phyloP scores from a whole-genome alignment of 352 stramenopile species.

The Phytophthora crassamura region DNA sequence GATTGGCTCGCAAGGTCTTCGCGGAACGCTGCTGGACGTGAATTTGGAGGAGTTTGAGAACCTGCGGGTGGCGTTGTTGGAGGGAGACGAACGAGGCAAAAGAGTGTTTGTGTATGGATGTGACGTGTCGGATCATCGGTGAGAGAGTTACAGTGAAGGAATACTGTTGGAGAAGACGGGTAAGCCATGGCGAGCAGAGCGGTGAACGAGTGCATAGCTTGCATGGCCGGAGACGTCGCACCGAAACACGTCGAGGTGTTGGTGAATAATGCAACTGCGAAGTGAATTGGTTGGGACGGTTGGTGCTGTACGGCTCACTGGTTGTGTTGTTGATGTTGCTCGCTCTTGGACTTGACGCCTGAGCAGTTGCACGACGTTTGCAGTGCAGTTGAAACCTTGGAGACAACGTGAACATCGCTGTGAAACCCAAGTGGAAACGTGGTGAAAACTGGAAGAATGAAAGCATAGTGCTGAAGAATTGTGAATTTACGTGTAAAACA shows the following conservation, averaged over 20 bases:
- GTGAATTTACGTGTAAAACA: too few species aligned
- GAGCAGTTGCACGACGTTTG: constrained; percentile 61
- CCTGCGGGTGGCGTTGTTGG: constrained; percentile 31
- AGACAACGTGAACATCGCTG: too few species aligned
- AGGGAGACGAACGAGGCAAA: not conserved
- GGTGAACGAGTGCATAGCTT: constrained; percentile 41
- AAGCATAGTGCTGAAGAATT: too few species aligned
- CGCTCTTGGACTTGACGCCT: constrained; percentile 47
- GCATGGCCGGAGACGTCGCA: constrained; percentile 37
- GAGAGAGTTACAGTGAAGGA: constrained; percentile 16
- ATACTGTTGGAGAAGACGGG: not conserved
- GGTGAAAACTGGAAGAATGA: too few species aligned
- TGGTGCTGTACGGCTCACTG: not conserved
- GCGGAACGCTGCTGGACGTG: constrained; percentile 60
- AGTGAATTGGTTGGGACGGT: too few species aligned
- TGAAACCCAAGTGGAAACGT: too few species aligned
- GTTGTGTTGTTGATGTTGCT: constrained; percentile 47
- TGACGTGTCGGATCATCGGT: constrained; percentile 71
- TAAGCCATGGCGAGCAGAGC: constrained; percentile 19
- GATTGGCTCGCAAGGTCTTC: constrained; percentile 48
- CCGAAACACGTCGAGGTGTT: constrained; percentile 58
- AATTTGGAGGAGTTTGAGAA: constrained; percentile 43
- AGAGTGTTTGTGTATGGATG: constrained; percentile 56
- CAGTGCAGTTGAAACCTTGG: too few species aligned
- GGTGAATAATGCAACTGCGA: constrained; percentile 68